Evolutionary conservation across 352 stramenopile species (phyloP), one percentile per base, ranked within the genome.

Genomic region (Phytophthora boehmeriae): DNA sequence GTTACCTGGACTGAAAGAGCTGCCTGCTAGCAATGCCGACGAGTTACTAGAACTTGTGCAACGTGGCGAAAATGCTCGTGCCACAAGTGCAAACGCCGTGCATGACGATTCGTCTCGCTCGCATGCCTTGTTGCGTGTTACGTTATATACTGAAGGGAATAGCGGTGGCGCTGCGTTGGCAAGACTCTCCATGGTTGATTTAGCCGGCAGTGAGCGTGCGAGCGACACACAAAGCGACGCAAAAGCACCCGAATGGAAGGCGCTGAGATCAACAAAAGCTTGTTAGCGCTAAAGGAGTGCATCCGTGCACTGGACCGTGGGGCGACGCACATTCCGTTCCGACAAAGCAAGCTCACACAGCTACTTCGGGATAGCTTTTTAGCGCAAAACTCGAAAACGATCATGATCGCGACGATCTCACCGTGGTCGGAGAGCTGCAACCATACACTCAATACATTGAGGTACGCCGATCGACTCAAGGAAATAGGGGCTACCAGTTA

Each of bases 231-330:
- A 96, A 36, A 89, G 76, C 19, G 89, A 92, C 68, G 80, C 75
- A 94, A 94, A 53, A 93, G 83, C 30, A 98, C 94, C 8, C 76
- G 96, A 6, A 89, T 98, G 73, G 96, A 99, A 80, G 96, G 96
- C 28, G 94, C 96, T 8, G 96, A 99, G 67, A 99, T 98, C 70
- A 99, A 99, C 76, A 99, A 97, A 47, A 98, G 88, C 25, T 69
- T 99, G 17, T 71, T 99, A 35, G 95, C 96, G n/a, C 75, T 99
- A 6, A 99, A 99, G 64, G 96, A 99, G 68, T 97, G 97, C 28
- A 97, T 99, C 61, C 88, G 96, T n/a, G 93, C 94, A n/a, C 62
- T 98, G 28, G 90, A 97, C 42, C 86, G 90, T 35, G 83, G 80
- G 56, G 83, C 67, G 19, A 86, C 55, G 6, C 93, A 98, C 59